A percentile compares a stretch with the other conserved stretches of the same genome.
Evolutionary conservation across 2,329 filamentous ascomycete species (phyloP).

Genomic region (Sporothrix inflata): DNA sequence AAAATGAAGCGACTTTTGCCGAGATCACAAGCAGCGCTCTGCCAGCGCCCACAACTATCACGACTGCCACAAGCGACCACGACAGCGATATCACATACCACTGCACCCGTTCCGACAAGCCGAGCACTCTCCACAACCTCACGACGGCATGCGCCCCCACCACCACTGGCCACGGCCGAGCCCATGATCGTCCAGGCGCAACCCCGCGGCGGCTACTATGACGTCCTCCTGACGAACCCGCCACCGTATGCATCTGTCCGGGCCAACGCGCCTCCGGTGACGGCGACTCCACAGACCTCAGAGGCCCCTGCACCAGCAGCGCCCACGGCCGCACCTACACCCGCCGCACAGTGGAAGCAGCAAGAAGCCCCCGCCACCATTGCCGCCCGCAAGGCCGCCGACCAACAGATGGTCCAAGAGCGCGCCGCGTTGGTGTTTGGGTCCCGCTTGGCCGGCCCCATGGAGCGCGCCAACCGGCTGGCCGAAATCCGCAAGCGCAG

Average conservation of each 20-base stretch:
- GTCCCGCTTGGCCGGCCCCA: slow-evolving; percentile 73
- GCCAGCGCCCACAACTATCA: slow-evolving; percentile 11
- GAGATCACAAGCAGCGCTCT: slow-evolving; percentile 39
- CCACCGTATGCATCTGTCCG: slow-evolving; percentile 48
- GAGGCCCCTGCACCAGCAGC: slow-evolving; percentile 23
- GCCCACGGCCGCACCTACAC: slow-evolving; percentile 32
- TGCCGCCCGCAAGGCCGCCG: slow-evolving; percentile 29
- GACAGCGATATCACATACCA: background rate
- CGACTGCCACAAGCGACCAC: background rate
- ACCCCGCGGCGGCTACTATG: slow-evolving; percentile 63
- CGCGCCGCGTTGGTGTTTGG: slow-evolving; percentile 77
- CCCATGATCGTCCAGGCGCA: slow-evolving; percentile 44
- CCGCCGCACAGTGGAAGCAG: background rate
- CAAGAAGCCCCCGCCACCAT: slow-evolving; percentile 35
- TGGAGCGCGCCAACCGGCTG: slow-evolving; percentile 65
- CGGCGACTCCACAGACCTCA: slow-evolving; percentile 37
- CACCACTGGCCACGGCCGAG: background rate
- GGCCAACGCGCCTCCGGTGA: slow-evolving; percentile 50
- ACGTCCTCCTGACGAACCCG: slow-evolving; percentile 56
- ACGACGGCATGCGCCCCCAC: background rate
- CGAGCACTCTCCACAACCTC: background rate
- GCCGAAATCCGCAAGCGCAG: slow-evolving; percentile 62
- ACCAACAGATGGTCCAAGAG: slow-evolving; percentile 48
- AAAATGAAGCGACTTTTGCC: slow-evolving; percentile 37
- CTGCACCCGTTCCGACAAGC: background rate